A percentile compares a stretch with the other conserved stretches of the same genome.
These are phyloP conservation scores for Phytophthora parvispora DNA, from an alignment of 352 stramenopile genomes.

Conservation along the genomic window DNA sequence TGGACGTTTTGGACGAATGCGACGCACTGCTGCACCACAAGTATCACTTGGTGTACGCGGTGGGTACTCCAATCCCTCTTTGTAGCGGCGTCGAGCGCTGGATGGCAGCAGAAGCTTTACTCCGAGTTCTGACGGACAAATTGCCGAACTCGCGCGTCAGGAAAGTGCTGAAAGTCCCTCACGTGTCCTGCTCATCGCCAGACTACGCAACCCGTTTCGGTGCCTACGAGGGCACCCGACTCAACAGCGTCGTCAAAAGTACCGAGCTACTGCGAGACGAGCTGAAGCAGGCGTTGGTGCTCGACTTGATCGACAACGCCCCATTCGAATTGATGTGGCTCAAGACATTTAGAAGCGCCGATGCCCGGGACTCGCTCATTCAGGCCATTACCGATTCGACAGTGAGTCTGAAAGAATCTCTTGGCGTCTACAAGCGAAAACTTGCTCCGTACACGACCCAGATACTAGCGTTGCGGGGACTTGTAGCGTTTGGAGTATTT, in stretches of 20 bases:
- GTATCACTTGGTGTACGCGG: conserved; percentile 92
- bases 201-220: conserved; percentile 51
- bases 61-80: conserved; percentile 61
- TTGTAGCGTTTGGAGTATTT: conserved; percentile 82
- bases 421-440: conserved; percentile 15
- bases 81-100: conserved; percentile 61
- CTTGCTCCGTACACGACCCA: conserved; percentile 39
- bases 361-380: conserved; percentile 34
- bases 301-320: conserved; percentile 70
- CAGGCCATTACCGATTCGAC: conserved; percentile 45
- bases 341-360: conserved; percentile 20
- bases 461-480: conserved; percentile 76
- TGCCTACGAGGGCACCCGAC: conserved; percentile 52
- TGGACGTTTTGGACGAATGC: conserved; percentile 91
- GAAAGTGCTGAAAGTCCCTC: conserved; percentile 49
- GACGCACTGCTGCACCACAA: conserved; percentile 90
- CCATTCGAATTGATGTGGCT: conserved; percentile 82
- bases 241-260: conserved; percentile 35
- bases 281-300: conserved; percentile 54
- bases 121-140: conserved; percentile 33
- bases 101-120: conserved; percentile 60
- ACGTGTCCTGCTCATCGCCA: conserved; percentile 40
- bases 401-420: conserved; percentile 30
- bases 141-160: conserved; percentile 17
- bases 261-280: conserved; percentile 18